phyloP scores from a whole-genome alignment of 768 basidiomycete genomes.

The Aureoboletus auriporus region DNA sequence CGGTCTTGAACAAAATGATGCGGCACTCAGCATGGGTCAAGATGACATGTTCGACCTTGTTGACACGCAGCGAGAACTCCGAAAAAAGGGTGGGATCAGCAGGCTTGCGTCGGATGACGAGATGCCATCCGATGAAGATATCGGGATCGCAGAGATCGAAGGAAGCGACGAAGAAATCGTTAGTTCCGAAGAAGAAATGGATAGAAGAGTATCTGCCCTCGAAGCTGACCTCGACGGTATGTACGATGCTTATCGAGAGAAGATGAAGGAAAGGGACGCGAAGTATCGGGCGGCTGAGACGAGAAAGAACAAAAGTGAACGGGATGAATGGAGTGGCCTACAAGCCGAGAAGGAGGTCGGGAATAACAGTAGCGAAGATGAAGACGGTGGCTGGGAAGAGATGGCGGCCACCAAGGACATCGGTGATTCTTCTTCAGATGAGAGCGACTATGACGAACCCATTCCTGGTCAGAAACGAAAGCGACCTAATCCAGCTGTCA shows the following conservation, averaged over 20 bases:
- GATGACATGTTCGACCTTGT: conserved; percentile 88
- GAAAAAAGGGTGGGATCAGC: conserved; percentile 38
- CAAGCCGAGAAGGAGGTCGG: conserved; percentile 36
- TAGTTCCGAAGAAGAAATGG: conserved; percentile 68
- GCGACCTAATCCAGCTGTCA: conserved; percentile 33
- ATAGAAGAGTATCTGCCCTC: conserved; percentile 54
- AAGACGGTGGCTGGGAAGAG: conserved; percentile 68
- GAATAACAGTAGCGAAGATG: conserved; percentile 37
- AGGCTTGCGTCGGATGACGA: conserved; percentile 41
- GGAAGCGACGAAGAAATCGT: conserved; percentile 41
- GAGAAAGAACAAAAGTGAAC: conserved; percentile 64
- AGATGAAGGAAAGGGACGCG: conserved; percentile 77
- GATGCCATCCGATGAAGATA: conserved; percentile 39
- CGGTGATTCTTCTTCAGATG: conserved; percentile 49
- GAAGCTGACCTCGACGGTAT: conserved; percentile 87
- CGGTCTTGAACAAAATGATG: conserved; percentile 80
- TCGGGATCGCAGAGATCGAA: conserved; percentile 14
- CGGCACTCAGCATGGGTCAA: conserved; percentile 66
- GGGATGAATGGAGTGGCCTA: conserved; percentile 84
- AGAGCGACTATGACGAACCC: conserved; percentile 39
- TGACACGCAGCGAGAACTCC: conserved; percentile 47
- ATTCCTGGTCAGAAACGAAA: conserved; percentile 39
- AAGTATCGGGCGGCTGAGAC: conserved; percentile 85
- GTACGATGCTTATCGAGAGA: conserved; percentile 82
- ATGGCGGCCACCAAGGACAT: conserved; percentile 53